Conservation (phyloP, 805 yeast species). For the Grigorovia humatica region DNA sequence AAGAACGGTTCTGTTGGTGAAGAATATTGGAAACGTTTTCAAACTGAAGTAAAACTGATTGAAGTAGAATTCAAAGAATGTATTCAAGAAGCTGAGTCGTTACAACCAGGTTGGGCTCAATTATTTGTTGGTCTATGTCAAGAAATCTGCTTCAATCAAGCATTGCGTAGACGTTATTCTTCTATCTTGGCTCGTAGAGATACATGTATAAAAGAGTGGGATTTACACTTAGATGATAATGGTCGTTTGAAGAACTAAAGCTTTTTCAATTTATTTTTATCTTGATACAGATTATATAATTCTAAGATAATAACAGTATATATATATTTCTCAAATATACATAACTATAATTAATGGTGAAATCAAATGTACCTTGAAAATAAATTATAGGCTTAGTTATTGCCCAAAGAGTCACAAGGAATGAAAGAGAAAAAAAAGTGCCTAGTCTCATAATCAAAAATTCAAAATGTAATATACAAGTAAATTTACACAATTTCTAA, state of each 20-base stretch:
- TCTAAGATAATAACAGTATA: constrained; percentile 1
- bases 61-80: constrained; percentile 74
- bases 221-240: constrained; percentile 21
- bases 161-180: constrained; percentile 62
- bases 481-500: background rate
- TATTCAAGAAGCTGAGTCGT: constrained; percentile 59
- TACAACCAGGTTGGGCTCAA: constrained; percentile 74
- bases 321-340: too few species aligned
- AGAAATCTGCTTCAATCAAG: constrained; percentile 88
- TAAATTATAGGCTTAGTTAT: too few species aligned
- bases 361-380: too few species aligned
- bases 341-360: background rate
- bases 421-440: too few species aligned
- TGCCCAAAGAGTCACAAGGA: too few species aligned
- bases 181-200: constrained; percentile 33
- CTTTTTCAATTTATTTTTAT: constrained; percentile 35
- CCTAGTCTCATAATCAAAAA: background rate
- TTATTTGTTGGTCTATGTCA: constrained; percentile 67
- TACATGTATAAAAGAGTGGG: constrained; percentile 24
- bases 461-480: background rate
- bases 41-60: constrained; percentile 64
- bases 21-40: constrained; percentile 70
- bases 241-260: constrained; percentile 19
- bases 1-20: constrained; percentile 90
- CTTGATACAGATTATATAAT: constrained; percentile 2